phyloP scores from a whole-genome alignment of 2,329 filamentous ascomycete species.

The Stachybotrys echinatus region DNA sequence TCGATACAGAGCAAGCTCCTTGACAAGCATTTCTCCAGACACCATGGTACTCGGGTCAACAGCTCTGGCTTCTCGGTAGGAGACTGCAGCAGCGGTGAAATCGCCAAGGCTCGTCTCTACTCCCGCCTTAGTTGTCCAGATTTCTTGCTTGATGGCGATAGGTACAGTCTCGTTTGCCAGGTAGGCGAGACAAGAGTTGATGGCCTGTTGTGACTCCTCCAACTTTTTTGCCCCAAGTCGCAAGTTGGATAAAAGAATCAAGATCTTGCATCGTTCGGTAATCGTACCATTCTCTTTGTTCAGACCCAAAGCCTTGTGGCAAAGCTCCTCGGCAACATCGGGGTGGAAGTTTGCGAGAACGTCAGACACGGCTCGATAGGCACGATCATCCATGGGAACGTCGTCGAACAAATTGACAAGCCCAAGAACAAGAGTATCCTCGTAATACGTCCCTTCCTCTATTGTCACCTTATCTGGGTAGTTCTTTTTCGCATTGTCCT shows the following conservation, averaged over 20 bases:
- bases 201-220: background rate
- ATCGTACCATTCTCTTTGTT: background rate
- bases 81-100: background rate
- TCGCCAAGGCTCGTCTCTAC: background rate
- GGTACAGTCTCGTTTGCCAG: background rate
- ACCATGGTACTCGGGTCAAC: slow-evolving; percentile 13
- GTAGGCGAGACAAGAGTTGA: background rate
- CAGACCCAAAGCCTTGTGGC: background rate
- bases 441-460: background rate
- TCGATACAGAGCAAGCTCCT: slow-evolving; percentile 12
- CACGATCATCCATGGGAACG: background rate
- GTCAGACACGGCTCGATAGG: background rate
- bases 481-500: background rate
- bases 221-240: background rate
- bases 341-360: background rate
- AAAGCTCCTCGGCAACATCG: background rate
- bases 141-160: slow-evolving; percentile 8
- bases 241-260: background rate
- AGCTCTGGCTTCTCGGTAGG: background rate
- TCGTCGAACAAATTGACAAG: background rate
- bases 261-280: background rate
- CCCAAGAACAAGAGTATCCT: background rate
- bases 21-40: slow-evolving; percentile 10
- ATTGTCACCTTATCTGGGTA: background rate
- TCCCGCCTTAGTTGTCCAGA: background rate